Percentiles rank a stretch among this genome's conserved stretches.
These are phyloP conservation scores for Saturnispora quitensis DNA, from an alignment of 805 yeast species.

Conservation along the genomic window DNA sequence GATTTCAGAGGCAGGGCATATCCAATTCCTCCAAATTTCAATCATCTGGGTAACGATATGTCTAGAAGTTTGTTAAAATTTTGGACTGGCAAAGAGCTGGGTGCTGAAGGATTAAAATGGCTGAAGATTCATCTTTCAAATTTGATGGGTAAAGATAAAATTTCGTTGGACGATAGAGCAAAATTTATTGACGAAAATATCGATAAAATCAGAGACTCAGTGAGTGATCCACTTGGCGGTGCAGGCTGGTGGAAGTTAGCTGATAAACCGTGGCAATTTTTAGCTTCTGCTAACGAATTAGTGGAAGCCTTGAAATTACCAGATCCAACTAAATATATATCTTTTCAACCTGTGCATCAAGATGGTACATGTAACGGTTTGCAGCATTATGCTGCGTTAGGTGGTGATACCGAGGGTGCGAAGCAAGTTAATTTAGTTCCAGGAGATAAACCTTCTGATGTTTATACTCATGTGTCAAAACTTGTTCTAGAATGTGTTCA, in stretches of 20 bases:
- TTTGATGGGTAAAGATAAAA: slow-evolving; percentile 66
- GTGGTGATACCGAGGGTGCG: slow-evolving; percentile 81
- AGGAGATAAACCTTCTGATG: slow-evolving; percentile 67
- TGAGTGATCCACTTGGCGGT: slow-evolving; percentile 49
- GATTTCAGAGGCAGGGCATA: slow-evolving; percentile 83
- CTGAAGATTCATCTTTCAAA: slow-evolving; percentile 68
- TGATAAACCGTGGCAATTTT: slow-evolving; percentile 79
- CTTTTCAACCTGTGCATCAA: slow-evolving; percentile 74
- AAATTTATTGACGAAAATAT: slow-evolving; percentile 49
- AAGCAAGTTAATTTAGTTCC: slow-evolving; percentile 68
- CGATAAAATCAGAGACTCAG: slow-evolving; percentile 47
- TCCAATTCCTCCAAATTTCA: slow-evolving; percentile 72
- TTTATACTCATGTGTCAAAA: slow-evolving; percentile 60
- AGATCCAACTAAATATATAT: slow-evolving; percentile 56
- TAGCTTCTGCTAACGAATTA: slow-evolving; percentile 62
- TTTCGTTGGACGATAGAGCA: slow-evolving; percentile 55
- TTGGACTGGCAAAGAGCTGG: slow-evolving; percentile 69
- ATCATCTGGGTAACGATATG: slow-evolving; percentile 73
- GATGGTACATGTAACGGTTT: slow-evolving; percentile 85
- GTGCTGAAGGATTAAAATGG: slow-evolving; percentile 61
- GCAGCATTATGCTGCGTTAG: slow-evolving; percentile 81
- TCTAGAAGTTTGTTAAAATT: slow-evolving; percentile 62
- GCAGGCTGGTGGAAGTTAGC: slow-evolving; percentile 62
- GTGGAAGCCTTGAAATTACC: slow-evolving; percentile 49
- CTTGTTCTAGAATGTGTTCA: slow-evolving; percentile 50